Base-by-base conservation (phyloP, 306 rosid species). In the Hippophae gyantsensis region DNA sequence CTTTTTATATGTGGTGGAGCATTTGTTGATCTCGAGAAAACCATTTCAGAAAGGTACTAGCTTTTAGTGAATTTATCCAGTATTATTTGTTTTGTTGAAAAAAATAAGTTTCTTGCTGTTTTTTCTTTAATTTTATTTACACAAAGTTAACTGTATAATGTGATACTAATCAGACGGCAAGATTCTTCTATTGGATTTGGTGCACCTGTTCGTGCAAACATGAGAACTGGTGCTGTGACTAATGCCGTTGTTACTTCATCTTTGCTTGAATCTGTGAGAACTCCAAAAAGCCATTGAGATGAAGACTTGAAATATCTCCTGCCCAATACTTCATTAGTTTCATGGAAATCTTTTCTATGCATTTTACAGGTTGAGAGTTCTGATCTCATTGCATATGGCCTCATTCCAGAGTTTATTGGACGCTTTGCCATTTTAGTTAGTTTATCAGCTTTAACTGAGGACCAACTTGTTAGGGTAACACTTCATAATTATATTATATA, bases 1-100 rank as follows among this genome's bases (percentile, higher is more conserved):
- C 95, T 90, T 61, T 90, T 90, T 69, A 81, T 90, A 56, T 90
- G 98, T 51, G 98, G 98, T 71, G 98, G 98, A 73, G 98, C 96
- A 26, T 90, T 90, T 71, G 58, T 90, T 48, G 96, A 87, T 85
- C 98, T 90, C 56, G 98, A 90, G 42, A 90, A 90, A 79, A 90
- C 98, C 57, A 83, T 90, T 80, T 87, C 96, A n/a, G 98, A 90
- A 58, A 85, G 98, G 98, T 90, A 72, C 65, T 50, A 62, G 43
- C 13, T 67, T 57, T 48, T 62, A 26, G 43, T 43, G 41, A 60
- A 42, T 40, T 57, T 32, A 32, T 32, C 38, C 1, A 32, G 38
- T 32, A 1, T 42, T 43, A 40, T 62, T 12, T 57, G 60, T 7
- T 53, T 25, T 25, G 57, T 53, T 8, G 25, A 18, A 53, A 18